Evolutionary conservation across 495 filamentous ascomycete species (phyloP), one percentile per base, ranked within the genome.

Genomic region (Penicillium diatomitis): DNA sequence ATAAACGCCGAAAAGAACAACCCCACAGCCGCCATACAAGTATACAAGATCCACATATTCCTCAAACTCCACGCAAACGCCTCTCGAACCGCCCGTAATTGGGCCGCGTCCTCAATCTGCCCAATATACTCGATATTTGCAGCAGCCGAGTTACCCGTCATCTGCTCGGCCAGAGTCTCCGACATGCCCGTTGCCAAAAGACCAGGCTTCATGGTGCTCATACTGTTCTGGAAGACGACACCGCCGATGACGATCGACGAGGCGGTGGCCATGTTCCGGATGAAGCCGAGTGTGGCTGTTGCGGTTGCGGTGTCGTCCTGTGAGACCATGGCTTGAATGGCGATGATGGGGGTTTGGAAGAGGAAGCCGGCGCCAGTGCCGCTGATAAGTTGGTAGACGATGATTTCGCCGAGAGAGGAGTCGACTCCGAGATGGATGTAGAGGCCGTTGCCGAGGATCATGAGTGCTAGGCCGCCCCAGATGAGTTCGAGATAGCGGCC

Each of bases 211-310:
- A 60, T 72, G 33, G 56, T 43, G 12, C 57, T 46, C 81, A 86
- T 84, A 38, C 78, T 68, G 46, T 82, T 80, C 52, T 79, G 75
- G 61, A 94, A 94, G 31, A 95, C 80, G 2, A 90, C 86, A 9
- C 85, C 79, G 10, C 89, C 89, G 28, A 92, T 76, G 20, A 90
- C 86, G 29, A 92, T 79, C 5, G 81, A 83, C 27, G 85, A 76
- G 8, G 84, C 73, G 0, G 82, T 87, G 2, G 80, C 81, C 5
- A 95, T 67, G 53, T 86, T 83, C 4, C 88, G 78, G 33, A 87
- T 70, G 61, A 91, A 90, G 1, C 78, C 75, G 46, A 88, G 84
- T 0, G 86, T 88, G 0, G 81, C 80, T 0, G 87, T 92, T 3
- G 87, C 89, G 0, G 84, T 80, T 0, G 83, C 89, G 10, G 85